Percentiles rank a stretch among this genome's conserved stretches.
Conservation (phyloP, 768 basidiomycete genomes). For the Polyporus arcularius region DNA sequence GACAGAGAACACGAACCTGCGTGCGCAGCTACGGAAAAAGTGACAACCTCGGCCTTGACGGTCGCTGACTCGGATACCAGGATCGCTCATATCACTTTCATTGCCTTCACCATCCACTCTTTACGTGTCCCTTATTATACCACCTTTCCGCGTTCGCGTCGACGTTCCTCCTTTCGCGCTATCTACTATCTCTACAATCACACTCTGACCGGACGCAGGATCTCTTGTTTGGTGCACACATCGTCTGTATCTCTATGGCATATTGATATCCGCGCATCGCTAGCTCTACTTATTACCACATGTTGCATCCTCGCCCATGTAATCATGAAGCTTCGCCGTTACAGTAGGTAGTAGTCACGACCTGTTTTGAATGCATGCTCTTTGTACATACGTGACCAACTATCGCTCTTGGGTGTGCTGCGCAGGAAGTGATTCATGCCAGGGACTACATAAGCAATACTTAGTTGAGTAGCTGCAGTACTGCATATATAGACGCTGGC, state of each 20-base stretch:
- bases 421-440: background rate
- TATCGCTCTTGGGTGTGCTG: background rate
- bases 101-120: background rate
- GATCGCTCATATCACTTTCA: background rate
- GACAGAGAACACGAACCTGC: slow-evolving; percentile 71
- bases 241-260: slow-evolving; percentile 24
- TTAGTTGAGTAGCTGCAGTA: no score
- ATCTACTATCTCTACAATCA: background rate
- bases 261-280: slow-evolving; percentile 20
- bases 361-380: slow-evolving; percentile 14
- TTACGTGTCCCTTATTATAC: background rate
- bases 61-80: background rate
- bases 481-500: background rate
- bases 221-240: slow-evolving; percentile 17
- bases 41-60: slow-evolving; percentile 9
- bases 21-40: slow-evolving; percentile 62
- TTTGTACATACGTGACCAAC: slow-evolving; percentile 6
- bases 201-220: slow-evolving; percentile 7
- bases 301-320: slow-evolving; percentile 24
- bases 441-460: background rate
- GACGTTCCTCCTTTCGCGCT: background rate
- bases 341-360: slow-evolving; percentile 21
- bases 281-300: slow-evolving; percentile 21
- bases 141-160: background rate
- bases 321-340: slow-evolving; percentile 13